Evolutionary conservation across 805 yeast species (phyloP).

Genomic region (Pichia deserticola): DNA sequence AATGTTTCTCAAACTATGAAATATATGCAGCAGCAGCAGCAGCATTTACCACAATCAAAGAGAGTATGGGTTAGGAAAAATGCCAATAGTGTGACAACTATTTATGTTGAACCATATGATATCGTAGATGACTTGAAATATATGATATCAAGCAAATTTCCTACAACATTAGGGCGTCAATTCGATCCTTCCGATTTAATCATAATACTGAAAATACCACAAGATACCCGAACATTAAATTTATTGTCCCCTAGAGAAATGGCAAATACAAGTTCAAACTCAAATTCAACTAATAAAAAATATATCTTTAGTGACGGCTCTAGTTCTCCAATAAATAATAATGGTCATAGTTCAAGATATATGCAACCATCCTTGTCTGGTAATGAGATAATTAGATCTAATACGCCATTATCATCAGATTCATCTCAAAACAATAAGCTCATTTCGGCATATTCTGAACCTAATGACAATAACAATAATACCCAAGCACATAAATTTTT

Average conservation of each 20-base stretch:
- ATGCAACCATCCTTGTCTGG: slow-evolving; percentile 1
- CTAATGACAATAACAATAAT: background rate
- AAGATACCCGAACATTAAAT: background rate
- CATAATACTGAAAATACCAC: slow-evolving; percentile 25
- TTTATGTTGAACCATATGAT: slow-evolving; percentile 52
- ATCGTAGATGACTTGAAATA: slow-evolving; percentile 78
- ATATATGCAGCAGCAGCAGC: background rate
- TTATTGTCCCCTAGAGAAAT: no score
- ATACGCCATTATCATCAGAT: slow-evolving; percentile 23
- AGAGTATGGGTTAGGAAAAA: slow-evolving; percentile 51
- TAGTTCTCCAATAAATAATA: background rate
- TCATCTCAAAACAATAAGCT: slow-evolving; percentile 13
- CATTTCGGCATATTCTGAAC: background rate
- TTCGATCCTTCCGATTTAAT: slow-evolving; percentile 65
- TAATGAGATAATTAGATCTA: background rate
- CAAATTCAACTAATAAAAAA: background rate
- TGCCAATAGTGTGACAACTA: slow-evolving; percentile 59
- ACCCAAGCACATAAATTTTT: background rate
- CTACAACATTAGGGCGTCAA: slow-evolving; percentile 53
- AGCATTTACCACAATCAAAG: background rate
- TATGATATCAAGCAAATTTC: slow-evolving; percentile 54
- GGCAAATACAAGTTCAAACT: background rate
- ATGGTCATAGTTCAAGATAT: background rate
- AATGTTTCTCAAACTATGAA: no score
- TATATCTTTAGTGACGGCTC: background rate